Base-by-base conservation (phyloP, 371 early-diverging fungal species). In the Mortierella sp. region DNA sequence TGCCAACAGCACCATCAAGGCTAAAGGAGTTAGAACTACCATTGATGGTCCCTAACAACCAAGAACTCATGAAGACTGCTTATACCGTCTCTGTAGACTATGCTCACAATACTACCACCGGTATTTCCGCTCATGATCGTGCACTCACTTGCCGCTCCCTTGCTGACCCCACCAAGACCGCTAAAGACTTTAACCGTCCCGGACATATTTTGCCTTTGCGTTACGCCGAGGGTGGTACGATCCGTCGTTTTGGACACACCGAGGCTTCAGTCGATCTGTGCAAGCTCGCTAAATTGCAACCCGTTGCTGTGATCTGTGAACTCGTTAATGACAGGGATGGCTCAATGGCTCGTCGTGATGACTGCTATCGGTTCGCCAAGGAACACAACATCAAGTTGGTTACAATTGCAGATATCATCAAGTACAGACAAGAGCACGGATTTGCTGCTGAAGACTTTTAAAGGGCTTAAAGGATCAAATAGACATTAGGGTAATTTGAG, bases 181-280 rank as follows among this genome's bases (percentile, higher is more conserved):
- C 80, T n/a, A 88, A 95, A 5, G 80, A 83, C n/a, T 95, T 99
- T 67, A 86, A 88, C 62, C 90, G 96, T 61, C 99, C 98, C 1
- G 99, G 99, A 7, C 99, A 99, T 81, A 92, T 98, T 42, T 87
- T 99, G 32, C 99, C 99, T 22, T 87, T 98, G 65, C 91, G 96
- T 28, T 90, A 93, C 34, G 89, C 89, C 26, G 87, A 87, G 37
- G 93, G 92, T 42, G 97, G 98, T 1, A 92, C 94, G 2, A 77
- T 97, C 49, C 84, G 86, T 57, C 92, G 98, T 12, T 88, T 92
- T 12, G 98, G 99, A 0, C 99, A 98, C 71, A 98, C 98, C 15
- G 99, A 99, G 76, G 97, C 98, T 8, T 90, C 90, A 5, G 89
- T 97, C 1, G 99, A 98, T 82, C 85, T 97, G 55, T 94, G 95